phyloP scores from a whole-genome alignment of 2,329 filamentous ascomycete genomes.

The Colletotrichum scovillei region DNA sequence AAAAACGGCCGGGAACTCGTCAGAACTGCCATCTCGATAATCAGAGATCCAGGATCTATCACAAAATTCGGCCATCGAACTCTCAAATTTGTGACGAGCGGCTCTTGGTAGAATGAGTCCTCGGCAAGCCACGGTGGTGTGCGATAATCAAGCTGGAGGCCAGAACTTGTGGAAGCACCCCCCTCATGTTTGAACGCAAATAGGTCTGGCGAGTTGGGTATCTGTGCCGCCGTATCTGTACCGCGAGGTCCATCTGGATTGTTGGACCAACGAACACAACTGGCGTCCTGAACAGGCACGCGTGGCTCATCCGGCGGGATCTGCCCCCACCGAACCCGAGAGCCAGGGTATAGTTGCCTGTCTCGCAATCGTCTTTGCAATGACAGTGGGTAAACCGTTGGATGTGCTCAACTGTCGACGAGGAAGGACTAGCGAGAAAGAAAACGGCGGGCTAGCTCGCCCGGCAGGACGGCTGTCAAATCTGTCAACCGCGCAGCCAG shows the following conservation, averaged over 20 bases:
- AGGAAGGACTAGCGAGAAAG: background rate
- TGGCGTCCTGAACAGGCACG: background rate
- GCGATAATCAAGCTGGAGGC: background rate
- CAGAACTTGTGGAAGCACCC: background rate
- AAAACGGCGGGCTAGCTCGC: background rate
- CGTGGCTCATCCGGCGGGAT: background rate
- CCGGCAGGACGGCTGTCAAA: background rate
- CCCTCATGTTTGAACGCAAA: background rate
- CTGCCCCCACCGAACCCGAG: background rate
- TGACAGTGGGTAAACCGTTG: background rate
- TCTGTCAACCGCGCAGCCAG: constrained; percentile 1
- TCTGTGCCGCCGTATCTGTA: background rate
- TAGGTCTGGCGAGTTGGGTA: too few relatives aligned
- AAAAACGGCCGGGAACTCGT: background rate
- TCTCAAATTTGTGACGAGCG: constrained; percentile 1
- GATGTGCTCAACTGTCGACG: background rate
- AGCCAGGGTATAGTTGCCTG: background rate
- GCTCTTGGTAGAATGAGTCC: background rate
- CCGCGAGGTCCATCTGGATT: background rate
- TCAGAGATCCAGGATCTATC: constrained; percentile 21
- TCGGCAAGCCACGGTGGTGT: background rate
- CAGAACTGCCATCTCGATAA: constrained; percentile 17
- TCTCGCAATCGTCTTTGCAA: background rate
- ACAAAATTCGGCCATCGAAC: constrained; percentile 21
- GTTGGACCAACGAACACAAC: background rate